Evolutionary conservation across 441 rosid genomes (phyloP), one percentile per base, ranked within the genome.

Genomic region (Euphorbia corollata): DNA sequence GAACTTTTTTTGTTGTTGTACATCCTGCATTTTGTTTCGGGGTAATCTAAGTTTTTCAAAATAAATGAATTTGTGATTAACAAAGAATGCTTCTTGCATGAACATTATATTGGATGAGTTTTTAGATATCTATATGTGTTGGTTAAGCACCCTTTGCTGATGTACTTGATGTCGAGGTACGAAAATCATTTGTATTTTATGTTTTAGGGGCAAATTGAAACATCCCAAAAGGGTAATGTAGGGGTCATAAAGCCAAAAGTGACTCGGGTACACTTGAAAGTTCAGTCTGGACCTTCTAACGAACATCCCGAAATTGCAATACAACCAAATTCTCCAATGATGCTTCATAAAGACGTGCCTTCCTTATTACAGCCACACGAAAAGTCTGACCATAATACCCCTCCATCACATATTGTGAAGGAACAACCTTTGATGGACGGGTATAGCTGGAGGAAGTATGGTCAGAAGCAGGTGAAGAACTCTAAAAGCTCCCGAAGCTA

Each of bases 391-490:
- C 23, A 48, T 27, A n/a, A 18, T 55, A 43, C 55, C 2, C 2
- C 36, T 27, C 47, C 13, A 32, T 63, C 69, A 8, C 47, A 45
- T 56, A 20, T 27, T 45, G 65, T n/a, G 22, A 19, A 32, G 32
- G 68, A 66, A 51, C 27, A 22, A 10, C 62, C 70, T 36, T 36
- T 32, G 7, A 6, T 23, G 8, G 78, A 75, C 58, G 74, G 70
- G 51, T 70, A 67, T 70, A 67, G 65, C 45, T 75, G 78, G 78
- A 75, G 78, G 58, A 75, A 75, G 61, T 75, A 75, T 41, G 78
- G 78, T 24, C 71, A 63, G 65, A 75, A 75, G 69, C 72, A 50
- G 56, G 56, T 75, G 65, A 75, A 70, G 74, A 23, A 61, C 48
- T 70, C 78, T 13, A 55, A 63, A 8, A 66, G 45, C 59, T 75